A percentile compares a stretch with the other conserved stretches of the same genome.
Evolutionary conservation across 441 rosid genomes (phyloP).

Genomic region (Eruca vesicaria): DNA sequence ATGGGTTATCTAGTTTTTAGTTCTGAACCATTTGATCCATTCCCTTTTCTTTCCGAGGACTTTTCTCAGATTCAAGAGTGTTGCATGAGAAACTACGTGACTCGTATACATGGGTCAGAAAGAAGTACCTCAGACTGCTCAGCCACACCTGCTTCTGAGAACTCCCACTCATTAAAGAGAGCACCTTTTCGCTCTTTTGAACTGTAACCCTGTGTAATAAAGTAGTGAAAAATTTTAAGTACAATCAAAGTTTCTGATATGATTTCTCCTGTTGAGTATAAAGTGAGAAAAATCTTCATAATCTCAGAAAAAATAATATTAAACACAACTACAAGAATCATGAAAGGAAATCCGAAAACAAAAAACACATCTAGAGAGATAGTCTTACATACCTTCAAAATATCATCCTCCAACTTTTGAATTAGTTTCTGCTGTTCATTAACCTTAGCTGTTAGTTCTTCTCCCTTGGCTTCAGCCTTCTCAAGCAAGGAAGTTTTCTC

Average conservation of each 20-base stretch:
- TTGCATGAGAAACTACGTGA: not conserved
- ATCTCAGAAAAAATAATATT: not conserved
- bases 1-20: not conserved
- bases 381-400: conserved; percentile 65
- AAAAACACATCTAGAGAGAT: not conserved
- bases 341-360: not conserved
- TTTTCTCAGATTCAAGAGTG: not conserved
- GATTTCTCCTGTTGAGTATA: not conserved
- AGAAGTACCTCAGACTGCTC: conserved; percentile 72
- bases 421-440: conserved; percentile 83
- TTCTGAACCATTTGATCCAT: not conserved
- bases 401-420: conserved; percentile 98
- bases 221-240: not conserved
- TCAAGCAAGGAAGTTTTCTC: conserved; percentile 80
- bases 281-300: not conserved
- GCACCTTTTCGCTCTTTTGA: conserved; percentile 76
- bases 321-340: not conserved
- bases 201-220: conserved; percentile 72
- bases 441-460: conserved; percentile 70
- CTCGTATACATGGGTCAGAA: not conserved
- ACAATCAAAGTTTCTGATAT: not conserved
- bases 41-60: not conserved
- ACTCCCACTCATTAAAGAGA: conserved; percentile 89
- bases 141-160: conserved; percentile 69
- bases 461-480: conserved; percentile 73